These are phyloP conservation scores for Penicillium lagena DNA, from an alignment of 495 filamentous ascomycete species.

Conservation along the genomic window DNA sequence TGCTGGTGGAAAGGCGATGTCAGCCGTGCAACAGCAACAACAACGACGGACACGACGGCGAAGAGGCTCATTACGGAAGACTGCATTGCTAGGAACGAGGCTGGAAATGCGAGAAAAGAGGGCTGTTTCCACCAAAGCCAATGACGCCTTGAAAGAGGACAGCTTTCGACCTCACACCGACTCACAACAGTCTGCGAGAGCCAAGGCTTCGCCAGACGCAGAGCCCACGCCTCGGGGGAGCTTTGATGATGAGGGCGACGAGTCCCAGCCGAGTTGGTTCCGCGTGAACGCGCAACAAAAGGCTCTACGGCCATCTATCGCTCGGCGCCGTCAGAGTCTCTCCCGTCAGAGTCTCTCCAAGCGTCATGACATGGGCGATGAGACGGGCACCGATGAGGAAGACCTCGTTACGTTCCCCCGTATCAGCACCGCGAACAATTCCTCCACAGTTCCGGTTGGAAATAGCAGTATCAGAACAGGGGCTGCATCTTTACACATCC, in stretches of 20 bases:
- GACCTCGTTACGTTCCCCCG: conserved; percentile 57
- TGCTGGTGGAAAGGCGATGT: conserved; percentile 45
- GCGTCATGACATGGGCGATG: conserved; percentile 41
- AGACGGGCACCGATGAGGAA: conserved; percentile 74
- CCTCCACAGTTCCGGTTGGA: conserved; percentile 23
- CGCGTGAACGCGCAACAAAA: conserved; percentile 17
- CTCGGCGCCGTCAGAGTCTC: conserved; percentile 19
- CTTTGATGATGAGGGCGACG: conserved; percentile 12
- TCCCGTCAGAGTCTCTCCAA: conserved; percentile 44
- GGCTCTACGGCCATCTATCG: conserved; percentile 11
- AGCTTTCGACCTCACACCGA: conserved; percentile 14
- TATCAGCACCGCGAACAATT: conserved; percentile 15
- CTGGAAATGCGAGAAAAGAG: conserved; percentile 44
- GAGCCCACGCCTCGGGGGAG: conserved; percentile 11
- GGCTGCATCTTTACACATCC: conserved; percentile 24
- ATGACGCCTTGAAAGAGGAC: conserved; percentile 39
- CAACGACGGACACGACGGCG: conserved; percentile 66
- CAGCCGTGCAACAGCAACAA: conserved; percentile 52
- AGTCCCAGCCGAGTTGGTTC: conserved; percentile 19
- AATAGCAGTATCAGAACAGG: conserved; percentile 10
- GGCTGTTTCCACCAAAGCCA: conserved; percentile 11
- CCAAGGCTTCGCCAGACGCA: conserved; percentile 11
- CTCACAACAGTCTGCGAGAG: conserved; percentile 6
- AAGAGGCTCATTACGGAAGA: conserved; percentile 72
- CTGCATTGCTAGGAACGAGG: conserved; percentile 67